These are phyloP conservation scores for Triticum urartu DNA, from an alignment of 176 grass and related monocot species.

Conservation along the genomic window DNA sequence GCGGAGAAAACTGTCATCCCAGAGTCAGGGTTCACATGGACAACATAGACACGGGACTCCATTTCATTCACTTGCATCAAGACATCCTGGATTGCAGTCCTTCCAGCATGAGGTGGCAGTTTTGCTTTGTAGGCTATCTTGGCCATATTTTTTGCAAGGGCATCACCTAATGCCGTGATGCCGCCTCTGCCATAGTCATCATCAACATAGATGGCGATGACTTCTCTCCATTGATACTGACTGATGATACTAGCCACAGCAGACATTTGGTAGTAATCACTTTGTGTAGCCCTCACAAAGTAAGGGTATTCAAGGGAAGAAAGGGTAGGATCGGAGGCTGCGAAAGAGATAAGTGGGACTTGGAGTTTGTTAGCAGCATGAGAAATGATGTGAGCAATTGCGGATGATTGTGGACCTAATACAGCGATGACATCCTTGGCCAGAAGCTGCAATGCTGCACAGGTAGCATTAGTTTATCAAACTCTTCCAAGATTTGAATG, in stretches of 20 bases:
- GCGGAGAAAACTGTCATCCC: constrained; percentile 63
- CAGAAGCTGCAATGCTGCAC: constrained; percentile 70
- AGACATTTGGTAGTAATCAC: constrained; percentile 73
- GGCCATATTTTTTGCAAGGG: constrained; percentile 49
- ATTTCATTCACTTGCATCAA: constrained; percentile 70
- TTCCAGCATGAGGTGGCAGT: constrained; percentile 49
- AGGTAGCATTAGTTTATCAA: constrained; percentile 22
- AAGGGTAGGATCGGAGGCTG: constrained; percentile 69
- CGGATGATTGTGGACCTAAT: constrained; percentile 75
- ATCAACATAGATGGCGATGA: constrained; percentile 71
- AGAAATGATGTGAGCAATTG: constrained; percentile 74
- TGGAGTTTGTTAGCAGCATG: constrained; percentile 66
- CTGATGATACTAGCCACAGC: constrained; percentile 55
- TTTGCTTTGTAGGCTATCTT: constrained; percentile 73
- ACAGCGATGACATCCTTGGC: constrained; percentile 52
- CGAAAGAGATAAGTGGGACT: constrained; percentile 68
- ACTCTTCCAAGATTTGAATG: not conserved
- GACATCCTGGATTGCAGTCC: constrained; percentile 34
- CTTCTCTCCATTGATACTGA: constrained; percentile 68
- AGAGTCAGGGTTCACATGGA: constrained; percentile 87
- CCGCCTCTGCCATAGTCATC: constrained; percentile 84
- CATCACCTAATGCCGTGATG: constrained; percentile 60
- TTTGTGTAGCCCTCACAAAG: constrained; percentile 62
- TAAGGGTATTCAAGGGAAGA: constrained; percentile 77
- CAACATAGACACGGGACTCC: constrained; percentile 74